Base-by-base conservation (phyloP, 176 grass and related monocot species). In the Oryza meyeriana region DNA sequence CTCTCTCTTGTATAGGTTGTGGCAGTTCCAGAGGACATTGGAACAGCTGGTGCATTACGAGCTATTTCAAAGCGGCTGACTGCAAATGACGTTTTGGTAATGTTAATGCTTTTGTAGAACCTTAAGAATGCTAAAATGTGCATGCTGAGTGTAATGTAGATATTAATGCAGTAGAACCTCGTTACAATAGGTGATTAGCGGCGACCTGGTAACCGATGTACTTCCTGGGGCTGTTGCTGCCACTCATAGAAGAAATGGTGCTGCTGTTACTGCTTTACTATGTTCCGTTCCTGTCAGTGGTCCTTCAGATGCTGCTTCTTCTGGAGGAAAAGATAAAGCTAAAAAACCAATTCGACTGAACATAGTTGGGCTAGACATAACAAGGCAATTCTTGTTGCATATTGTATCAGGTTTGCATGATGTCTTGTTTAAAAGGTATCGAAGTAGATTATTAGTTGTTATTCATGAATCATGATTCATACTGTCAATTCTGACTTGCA, bases 281-380 rank as follows among this genome's bases (percentile, higher is more conserved):
- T 99, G 96, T 85, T 81, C 82, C 61, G 75, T 92, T 82, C 96
- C 93, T 88, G 79, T 93, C 50, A 99, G 90, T 70, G 96, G 93
- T 71, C 85, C 85, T 86, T 88, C 90, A 79, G 93, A 95, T 76
- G 87, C 78, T 77, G 64, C 74, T 80, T 72, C 89, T 75, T 90
- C 96, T 61, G 91, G 88, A 82, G 96, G 96, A 72, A 98, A 98
- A 85, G 96, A 98, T 80, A 98, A 98, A 81, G 90, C 89, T 83
- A 99, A 93, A 68, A 95, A 95, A 84, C 90, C 90, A 91, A 86
- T 64, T 39, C 71, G 83, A 61, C 77, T 84, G 75, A 99, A 99
- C 85, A 93, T 98, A 85, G 77, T 98, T 61, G 96, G 90, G 79
- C 79, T 98, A 59, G 96, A 98, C 81, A 82, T 68, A 20, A 95